Evolutionary conservation across 129 eudicot species (phyloP), one percentile per base, ranked within the genome.

Genomic region (Heracleum sosnowskyi): DNA sequence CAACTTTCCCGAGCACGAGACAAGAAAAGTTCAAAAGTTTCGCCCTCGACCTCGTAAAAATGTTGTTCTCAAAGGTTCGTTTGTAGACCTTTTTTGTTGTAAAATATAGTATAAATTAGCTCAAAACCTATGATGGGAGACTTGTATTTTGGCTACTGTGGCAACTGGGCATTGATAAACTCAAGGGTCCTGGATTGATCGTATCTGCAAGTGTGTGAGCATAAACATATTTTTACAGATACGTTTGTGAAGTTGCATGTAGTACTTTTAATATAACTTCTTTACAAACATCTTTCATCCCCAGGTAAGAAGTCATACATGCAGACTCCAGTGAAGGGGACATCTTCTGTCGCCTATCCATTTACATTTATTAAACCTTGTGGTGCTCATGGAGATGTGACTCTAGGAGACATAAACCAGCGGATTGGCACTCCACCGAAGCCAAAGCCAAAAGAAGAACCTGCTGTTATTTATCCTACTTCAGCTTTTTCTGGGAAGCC

Each of bases 401-500:
- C 98, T 75, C 77, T 94, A 3, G 90, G 91, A 77, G 98, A 94
- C 85, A 94, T 94, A 70, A 94, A 94, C 86, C 88, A 87, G 81
- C 81, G 84, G 79, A 91, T 94, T 62, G 93, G 76, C 45, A 82
- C 91, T 74, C 98, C 98, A 79, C 87, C 80, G 45, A 89, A 89
- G 76, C 69, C 91, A 24, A 88, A 78, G 82, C 85, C 86, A 75
- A 62, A 11, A 10, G 80, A 78, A 81, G 89, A 93, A n/a, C 81
- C 82, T 62, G 9, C 82, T 46, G 82, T 81, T 18, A 37, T 85
- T 8, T 91, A 87, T 82, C 97, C 89, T 13, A 94, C 90, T 75
- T 94, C 98, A 24, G 98, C 98, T 4, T 85, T 94, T 62, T 86
- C 98, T 44, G 97, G 98, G 31, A 94, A 94, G 77, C 97, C 98